A percentile compares a stretch with the other conserved stretches of the same genome.
Evolutionary conservation across 2,329 filamentous ascomycete genomes (phyloP).

Genomic region (Hymenoscyphus infarciens): DNA sequence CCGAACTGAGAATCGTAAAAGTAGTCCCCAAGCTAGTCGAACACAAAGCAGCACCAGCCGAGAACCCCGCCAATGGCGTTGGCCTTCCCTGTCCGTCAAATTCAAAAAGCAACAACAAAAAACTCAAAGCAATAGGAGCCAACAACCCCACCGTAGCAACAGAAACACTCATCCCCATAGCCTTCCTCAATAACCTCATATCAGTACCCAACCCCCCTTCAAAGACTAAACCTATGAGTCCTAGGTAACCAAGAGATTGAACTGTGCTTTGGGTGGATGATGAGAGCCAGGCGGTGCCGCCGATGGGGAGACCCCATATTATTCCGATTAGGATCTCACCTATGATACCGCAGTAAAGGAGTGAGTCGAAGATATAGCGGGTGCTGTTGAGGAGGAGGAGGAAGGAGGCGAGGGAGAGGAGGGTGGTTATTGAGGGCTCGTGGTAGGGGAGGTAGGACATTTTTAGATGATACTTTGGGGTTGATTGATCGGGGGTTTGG

Average conservation of each 20-base stretch:
- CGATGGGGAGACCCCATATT: constrained; percentile 65
- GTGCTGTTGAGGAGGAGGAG: constrained; percentile 58
- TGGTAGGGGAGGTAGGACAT: constrained; percentile 50
- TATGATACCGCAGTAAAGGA: constrained; percentile 66
- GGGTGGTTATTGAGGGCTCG: constrained; percentile 56
- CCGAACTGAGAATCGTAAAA: constrained; percentile 61
- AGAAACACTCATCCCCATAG: constrained; percentile 54
- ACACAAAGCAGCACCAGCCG: constrained; percentile 69
- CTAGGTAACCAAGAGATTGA: constrained; percentile 67
- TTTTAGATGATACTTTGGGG: background rate
- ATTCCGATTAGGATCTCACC: constrained; percentile 70
- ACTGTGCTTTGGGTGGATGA: constrained; percentile 49
- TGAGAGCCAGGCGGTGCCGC: constrained; percentile 57
- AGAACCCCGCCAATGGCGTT: constrained; percentile 49
- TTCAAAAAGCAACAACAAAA: constrained; percentile 36
- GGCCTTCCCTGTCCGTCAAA: constrained; percentile 20
- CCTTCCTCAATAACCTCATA: constrained; percentile 47
- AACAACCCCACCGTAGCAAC: constrained; percentile 65
- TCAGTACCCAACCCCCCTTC: constrained; percentile 42
- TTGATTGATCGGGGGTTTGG: too few species aligned
- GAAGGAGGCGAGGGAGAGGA: constrained; percentile 60
- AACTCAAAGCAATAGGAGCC: constrained; percentile 63
- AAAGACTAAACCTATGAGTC: constrained; percentile 68
- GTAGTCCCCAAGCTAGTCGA: constrained; percentile 73
- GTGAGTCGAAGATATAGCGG: constrained; percentile 53